phyloP scores from a whole-genome alignment of 768 basidiomycete genomes.

The Russula sp. region DNA sequence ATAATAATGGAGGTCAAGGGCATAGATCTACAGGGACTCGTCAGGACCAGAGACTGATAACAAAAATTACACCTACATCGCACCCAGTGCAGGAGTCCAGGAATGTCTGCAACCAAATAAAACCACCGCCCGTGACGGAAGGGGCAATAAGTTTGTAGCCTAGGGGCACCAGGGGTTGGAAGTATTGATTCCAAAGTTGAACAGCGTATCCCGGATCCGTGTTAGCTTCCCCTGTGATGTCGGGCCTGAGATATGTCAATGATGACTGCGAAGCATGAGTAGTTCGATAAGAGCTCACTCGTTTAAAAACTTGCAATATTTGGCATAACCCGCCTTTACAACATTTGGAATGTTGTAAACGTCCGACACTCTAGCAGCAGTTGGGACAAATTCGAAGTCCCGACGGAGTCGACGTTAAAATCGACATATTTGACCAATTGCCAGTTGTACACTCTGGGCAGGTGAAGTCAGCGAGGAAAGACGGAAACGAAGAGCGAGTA shows the following conservation, averaged over 20 bases:
- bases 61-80: slow-evolving; percentile 37
- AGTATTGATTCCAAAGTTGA: slow-evolving; percentile 55
- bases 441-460: slow-evolving; percentile 63
- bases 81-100: slow-evolving; percentile 51
- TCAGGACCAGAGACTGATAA: not conserved
- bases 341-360: slow-evolving; percentile 45
- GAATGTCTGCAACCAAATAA: slow-evolving; percentile 64
- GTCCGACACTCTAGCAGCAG: slow-evolving; percentile 68
- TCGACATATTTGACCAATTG: slow-evolving; percentile 46
- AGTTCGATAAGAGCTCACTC: slow-evolving; percentile 50
- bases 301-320: slow-evolving; percentile 49
- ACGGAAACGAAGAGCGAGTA: slow-evolving; percentile 39
- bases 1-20: slow-evolving; percentile 68
- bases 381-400: slow-evolving; percentile 49
- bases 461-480: not conserved
- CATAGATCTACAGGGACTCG: slow-evolving; percentile 47
- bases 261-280: slow-evolving; percentile 36
- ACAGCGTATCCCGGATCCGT: slow-evolving; percentile 51
- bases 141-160: slow-evolving; percentile 66
- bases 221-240: slow-evolving; percentile 50
- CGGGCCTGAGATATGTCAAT: not conserved
- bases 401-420: too few relatives aligned
- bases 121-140: slow-evolving; percentile 61
- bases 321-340: slow-evolving; percentile 52
- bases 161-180: slow-evolving; percentile 51